Evolutionary conservation across 345 rosid species (phyloP).

Genomic region (Carallia pectinifolia): DNA sequence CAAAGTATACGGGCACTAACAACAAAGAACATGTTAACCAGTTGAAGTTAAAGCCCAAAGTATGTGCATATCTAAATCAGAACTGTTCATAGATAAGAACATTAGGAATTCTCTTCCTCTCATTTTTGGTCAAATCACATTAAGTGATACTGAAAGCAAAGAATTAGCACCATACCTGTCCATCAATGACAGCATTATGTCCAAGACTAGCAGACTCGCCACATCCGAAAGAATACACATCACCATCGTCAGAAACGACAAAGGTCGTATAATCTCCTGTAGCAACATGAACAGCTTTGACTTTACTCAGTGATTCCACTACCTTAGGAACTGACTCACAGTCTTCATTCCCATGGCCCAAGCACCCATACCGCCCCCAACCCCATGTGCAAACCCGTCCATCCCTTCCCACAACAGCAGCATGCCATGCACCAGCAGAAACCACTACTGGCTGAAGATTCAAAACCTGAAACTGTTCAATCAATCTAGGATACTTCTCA

Average conservation of each 20-base stretch:
- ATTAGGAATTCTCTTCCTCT: neutral
- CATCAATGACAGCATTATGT: slow-evolving; percentile 52
- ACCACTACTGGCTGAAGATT: slow-evolving; percentile 84
- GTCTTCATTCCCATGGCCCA: slow-evolving; percentile 94
- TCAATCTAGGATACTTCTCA: slow-evolving; percentile 85
- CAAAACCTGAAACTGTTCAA: slow-evolving; percentile 66
- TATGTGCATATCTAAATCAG: neutral
- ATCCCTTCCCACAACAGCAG: slow-evolving; percentile 89
- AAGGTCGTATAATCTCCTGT: slow-evolving; percentile 94
- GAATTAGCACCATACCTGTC: slow-evolving; percentile 41
- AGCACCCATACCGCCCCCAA: slow-evolving; percentile 94
- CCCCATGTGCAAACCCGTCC: slow-evolving; percentile 98
- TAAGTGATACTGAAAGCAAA: neutral
- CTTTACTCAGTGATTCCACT: slow-evolving; percentile 59
- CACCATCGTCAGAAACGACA: slow-evolving; percentile 82
- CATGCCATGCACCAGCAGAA: slow-evolving; percentile 98
- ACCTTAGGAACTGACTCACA: slow-evolving; percentile 74
- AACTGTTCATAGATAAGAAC: neutral
- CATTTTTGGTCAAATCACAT: neutral
- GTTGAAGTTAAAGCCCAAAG: too few species aligned
- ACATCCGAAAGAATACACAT: slow-evolving; percentile 91
- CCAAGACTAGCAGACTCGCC: slow-evolving; percentile 95
- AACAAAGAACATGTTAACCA: neutral
- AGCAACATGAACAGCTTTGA: slow-evolving; percentile 85
- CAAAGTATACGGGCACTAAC: neutral